A percentile compares a stretch with the other conserved stretches of the same genome.
These are phyloP conservation scores for Microascus cirrosus DNA, from an alignment of 2,329 filamentous ascomycete species.

Conservation along the genomic window DNA sequence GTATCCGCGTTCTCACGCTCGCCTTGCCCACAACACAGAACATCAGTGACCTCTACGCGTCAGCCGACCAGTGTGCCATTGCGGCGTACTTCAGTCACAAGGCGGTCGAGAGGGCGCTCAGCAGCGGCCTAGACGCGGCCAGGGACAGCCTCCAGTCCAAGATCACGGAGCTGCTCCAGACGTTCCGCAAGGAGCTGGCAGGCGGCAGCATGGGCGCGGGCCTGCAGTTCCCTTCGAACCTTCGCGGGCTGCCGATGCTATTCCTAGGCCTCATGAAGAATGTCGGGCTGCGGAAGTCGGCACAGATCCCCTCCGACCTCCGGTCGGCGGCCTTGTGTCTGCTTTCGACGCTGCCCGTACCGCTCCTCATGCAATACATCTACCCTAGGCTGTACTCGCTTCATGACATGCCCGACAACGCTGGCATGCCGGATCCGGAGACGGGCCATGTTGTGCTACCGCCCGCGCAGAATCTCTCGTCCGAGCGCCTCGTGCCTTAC, in stretches of 20 bases:
- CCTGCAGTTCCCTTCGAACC: constrained; percentile 86
- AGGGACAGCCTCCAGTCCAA: constrained; percentile 86
- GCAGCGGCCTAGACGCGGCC: constrained; percentile 79
- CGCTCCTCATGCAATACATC: constrained; percentile 87
- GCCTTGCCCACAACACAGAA: constrained; percentile 87
- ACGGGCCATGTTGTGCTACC: constrained; percentile 86
- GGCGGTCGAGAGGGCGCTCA: constrained; percentile 81
- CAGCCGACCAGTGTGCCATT: constrained; percentile 87
- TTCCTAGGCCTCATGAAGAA: constrained; percentile 96
- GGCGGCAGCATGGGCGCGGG: constrained; percentile 93
- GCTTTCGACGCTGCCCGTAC: constrained; percentile 85
- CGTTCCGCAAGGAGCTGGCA: constrained; percentile 92
- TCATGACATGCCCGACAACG: constrained; percentile 93
- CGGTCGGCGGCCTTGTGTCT: constrained; percentile 85
- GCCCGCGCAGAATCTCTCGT: constrained; percentile 74
- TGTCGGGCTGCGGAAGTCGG: constrained; percentile 82
- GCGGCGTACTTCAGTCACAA: constrained; percentile 95
- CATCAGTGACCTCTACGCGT: constrained; percentile 84
- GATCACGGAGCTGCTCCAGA: constrained; percentile 82
- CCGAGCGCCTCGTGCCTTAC: constrained; percentile 76
- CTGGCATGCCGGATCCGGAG: constrained; percentile 72
- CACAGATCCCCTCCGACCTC: constrained; percentile 88
- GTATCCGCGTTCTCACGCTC: constrained; percentile 89
- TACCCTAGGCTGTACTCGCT: constrained; percentile 76
- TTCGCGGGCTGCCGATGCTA: constrained; percentile 76